Evolutionary conservation across 2,329 filamentous ascomycete genomes (phyloP), one percentile per base, ranked within the genome.

Genomic region (Neonectria faginata): DNA sequence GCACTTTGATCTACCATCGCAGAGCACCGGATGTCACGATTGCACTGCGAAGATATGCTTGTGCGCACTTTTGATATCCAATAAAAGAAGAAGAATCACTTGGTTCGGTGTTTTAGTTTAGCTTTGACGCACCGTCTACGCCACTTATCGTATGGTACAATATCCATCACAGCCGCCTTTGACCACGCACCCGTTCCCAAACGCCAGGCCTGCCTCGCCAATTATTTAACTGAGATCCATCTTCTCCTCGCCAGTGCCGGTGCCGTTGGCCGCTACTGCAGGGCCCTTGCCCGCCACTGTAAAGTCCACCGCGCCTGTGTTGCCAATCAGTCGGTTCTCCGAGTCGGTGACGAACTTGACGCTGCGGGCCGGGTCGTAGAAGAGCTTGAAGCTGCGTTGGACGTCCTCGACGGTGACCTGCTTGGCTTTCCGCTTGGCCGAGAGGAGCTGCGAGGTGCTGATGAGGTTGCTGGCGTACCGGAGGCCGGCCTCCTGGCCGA

Each of bases 391-490:
- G 81, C 93, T 97, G 71, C 95, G 89, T 83, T 97, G 92, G 12
- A 99, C 94, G 76, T 99, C 96, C 60, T 93, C 89, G 62, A 97
- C 87, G 62, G 87, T 88, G 52, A 99, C 92, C 75, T 95, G 91
- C 79, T 92, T 93, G 16, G 91, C 91, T 75, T 90, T 91, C 70
- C 94, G 89, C 86, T 97, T 98, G 74, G 92, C 89, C 67, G 89
- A 89, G 54, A 98, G 86, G 48, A 99, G 87, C 79, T 97, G 92
- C 5, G 93, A 96, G 2, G 96, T 97, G 22, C 92, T 97, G 80
- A 99, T 97, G 60, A 99, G 89, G 78, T 99, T 97, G 83, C 93
- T 97, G n/a, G 94, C 95, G 78, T 99, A 99, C 72, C 96, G 88
- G 55, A 99, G 85, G 25, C 95, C 95, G 1, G 94, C 91, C 79